phyloP scores from a whole-genome alignment of 208 protist genomes.

The Acanthamoeba healyi region DNA sequence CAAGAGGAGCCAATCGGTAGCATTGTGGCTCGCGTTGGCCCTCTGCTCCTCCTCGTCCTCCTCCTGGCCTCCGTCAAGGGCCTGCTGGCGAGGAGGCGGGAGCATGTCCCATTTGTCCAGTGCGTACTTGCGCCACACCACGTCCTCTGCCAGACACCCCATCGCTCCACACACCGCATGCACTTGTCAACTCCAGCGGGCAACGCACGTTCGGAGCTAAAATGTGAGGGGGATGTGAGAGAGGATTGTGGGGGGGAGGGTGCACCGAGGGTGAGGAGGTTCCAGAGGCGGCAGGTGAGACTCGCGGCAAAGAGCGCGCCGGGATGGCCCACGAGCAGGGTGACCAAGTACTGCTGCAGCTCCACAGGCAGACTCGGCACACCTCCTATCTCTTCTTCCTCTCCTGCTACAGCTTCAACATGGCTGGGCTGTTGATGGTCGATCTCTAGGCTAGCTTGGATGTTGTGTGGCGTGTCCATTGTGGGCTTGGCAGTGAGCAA shows the following conservation, averaged over 20 bases:
- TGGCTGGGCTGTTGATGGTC: too few species aligned
- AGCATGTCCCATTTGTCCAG: not conserved
- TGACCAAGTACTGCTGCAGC: not conserved
- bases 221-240: not conserved
- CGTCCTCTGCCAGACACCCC: not conserved
- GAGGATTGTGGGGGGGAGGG: not conserved
- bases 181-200: too few species aligned
- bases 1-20: not conserved
- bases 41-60: not conserved
- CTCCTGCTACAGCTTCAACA: too few species aligned
- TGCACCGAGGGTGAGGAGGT: not conserved
- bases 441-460: too few species aligned
- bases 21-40: not conserved
- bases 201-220: too few species aligned
- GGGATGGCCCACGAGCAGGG: conserved; percentile 17
- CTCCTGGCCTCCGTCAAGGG: not conserved
- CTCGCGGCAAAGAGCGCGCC: not conserved
- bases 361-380: not conserved
- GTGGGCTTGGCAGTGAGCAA: too few species aligned
- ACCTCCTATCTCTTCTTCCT: not conserved
- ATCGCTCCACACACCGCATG: too few species aligned
- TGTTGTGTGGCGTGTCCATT: too few species aligned
- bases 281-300: conserved; percentile 3
- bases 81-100: not conserved
- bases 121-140: conserved; percentile 21